Base-by-base conservation (phyloP, 2,329 filamentous ascomycete genomes). In the Escovopsis weberi region DNA sequence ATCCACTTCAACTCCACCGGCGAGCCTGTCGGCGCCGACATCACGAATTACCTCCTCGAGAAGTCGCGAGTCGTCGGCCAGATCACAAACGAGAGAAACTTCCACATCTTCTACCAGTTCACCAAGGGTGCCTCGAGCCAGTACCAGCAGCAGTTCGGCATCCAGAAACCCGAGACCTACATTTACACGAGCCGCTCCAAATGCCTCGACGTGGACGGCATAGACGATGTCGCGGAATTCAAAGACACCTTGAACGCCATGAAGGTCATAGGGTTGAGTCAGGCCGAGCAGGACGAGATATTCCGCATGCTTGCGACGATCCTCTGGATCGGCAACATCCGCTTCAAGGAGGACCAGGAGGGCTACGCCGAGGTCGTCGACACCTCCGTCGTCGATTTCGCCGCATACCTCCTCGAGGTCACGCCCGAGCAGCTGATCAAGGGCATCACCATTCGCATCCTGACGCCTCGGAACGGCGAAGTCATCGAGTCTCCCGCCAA, bases 61-160 rank as follows among this genome's bases (percentile, higher is more conserved):
- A 96, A 96, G 70, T 81, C 85, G 39, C 76, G 91, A 66, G 91
- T 98, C 15, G 87, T 94, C 9, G 87, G 89, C 12, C 91, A 96
- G 67, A 96, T 96, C 53, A 72, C 68, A 45, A 94, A 95, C 60
- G 91, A 98, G 72, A 79, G 91, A 53, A 96, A 94, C 65, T 98
- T 98, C 63, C 91, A 98, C 65, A 96, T 98, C 55, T 98, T 98
- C 62, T 98, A 98, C 65, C 91, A 98, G 62, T 95, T 96, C 62
- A 85, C 91, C 38, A 98, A 96, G 65, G 87, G 85, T 4, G 89
- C 89, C 9, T 83, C 87, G n/a, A 73, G 82, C 51, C 77, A 82
- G 45, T 93, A 96, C 63, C 74, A 86, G 59, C 79, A 91, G 55
- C 79, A 70, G n/a, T 95, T 85, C 57, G 91, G 91, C 40, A 70